Conservation (phyloP, 352 stramenopile species). For the Phytophthora multivora region DNA sequence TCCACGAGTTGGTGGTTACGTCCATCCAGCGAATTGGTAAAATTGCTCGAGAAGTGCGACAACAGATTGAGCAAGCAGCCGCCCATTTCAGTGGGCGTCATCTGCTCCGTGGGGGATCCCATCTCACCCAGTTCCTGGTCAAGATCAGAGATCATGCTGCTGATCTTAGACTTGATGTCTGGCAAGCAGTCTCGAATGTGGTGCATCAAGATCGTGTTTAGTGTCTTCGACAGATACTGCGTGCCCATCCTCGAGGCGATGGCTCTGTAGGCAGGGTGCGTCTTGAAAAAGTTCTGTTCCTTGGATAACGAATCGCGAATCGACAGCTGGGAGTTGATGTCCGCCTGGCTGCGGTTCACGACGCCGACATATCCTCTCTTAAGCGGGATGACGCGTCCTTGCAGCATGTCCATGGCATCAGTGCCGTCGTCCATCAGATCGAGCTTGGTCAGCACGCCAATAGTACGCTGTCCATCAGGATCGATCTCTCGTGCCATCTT, state of each 20-base stretch:
- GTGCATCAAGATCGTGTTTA: conserved; percentile 99
- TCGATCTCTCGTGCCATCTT: conserved; percentile 96
- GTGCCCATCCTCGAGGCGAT: conserved; percentile 96
- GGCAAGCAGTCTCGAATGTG: conserved; percentile 99
- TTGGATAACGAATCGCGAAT: conserved; percentile 96
- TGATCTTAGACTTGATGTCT: conserved; percentile 98
- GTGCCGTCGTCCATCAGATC: conserved; percentile 99
- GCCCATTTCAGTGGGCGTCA: conserved; percentile 91
- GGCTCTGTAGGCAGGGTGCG: conserved; percentile 94
- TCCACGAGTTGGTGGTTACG: conserved; percentile 84
- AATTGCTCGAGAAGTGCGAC: conserved; percentile 91
- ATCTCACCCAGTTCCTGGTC: conserved; percentile 96
- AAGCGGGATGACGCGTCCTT: conserved; percentile 97
- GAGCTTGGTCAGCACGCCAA: conserved; percentile 99
- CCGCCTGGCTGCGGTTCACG: conserved; percentile 98
- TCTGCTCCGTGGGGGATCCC: conserved; percentile 89
- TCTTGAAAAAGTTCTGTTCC: conserved; percentile 98
- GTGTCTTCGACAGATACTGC: conserved; percentile 94
- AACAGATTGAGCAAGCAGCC: conserved; percentile 95
- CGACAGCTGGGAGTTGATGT: conserved; percentile 96
- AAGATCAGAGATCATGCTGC: conserved; percentile 95
- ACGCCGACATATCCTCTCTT: conserved; percentile 98
- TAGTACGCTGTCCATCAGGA: conserved; percentile 94
- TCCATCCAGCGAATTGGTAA: conserved; percentile 91
- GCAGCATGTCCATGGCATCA: conserved; percentile 96